These are phyloP conservation scores for Aspergillus coremiiformis DNA, from an alignment of 495 filamentous ascomycete genomes.

Conservation along the genomic window DNA sequence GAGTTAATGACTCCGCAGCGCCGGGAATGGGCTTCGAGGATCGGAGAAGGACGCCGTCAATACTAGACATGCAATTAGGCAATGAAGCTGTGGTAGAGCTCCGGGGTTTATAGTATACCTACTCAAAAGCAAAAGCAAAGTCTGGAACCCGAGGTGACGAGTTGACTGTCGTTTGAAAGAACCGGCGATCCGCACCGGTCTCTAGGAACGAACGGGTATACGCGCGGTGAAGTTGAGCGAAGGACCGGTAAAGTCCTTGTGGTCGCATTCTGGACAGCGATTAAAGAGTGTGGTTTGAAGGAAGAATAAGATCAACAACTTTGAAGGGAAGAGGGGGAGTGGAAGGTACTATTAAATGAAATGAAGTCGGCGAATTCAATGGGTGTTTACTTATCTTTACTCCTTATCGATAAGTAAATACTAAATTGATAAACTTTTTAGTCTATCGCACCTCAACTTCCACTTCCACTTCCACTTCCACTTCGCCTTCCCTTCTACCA, in stretches of 20 bases:
- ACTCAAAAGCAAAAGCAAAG: slow-evolving; percentile 86
- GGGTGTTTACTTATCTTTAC: background rate
- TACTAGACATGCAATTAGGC: slow-evolving; percentile 43
- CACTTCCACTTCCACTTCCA: slow-evolving; percentile 2
- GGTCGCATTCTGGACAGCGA: slow-evolving; percentile 18
- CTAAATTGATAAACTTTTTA: background rate
- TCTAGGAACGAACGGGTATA: slow-evolving; percentile 15
- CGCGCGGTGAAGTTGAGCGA: slow-evolving; percentile 24
- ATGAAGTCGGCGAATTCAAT: background rate
- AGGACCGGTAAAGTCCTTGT: slow-evolving; percentile 22
- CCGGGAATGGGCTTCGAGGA: slow-evolving; percentile 71
- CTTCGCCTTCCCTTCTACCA: too few species aligned
- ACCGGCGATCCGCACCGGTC: slow-evolving; percentile 13
- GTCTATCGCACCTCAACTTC: background rate
- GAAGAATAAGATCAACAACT: slow-evolving; percentile 19
- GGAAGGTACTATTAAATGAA: background rate
- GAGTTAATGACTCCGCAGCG: slow-evolving; percentile 64
- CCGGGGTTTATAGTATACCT: slow-evolving; percentile 26
- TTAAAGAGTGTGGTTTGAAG: background rate
- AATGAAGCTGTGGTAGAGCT: background rate
- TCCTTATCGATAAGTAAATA: too few species aligned
- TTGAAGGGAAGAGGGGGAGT: background rate
- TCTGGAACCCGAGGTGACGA: slow-evolving; percentile 37
- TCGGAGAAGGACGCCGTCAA: slow-evolving; percentile 94
- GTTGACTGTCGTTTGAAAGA: slow-evolving; percentile 26